Conservation (phyloP, 2,329 filamentous ascomycete genomes). For the Ophiostoma tasmaniense region DNA sequence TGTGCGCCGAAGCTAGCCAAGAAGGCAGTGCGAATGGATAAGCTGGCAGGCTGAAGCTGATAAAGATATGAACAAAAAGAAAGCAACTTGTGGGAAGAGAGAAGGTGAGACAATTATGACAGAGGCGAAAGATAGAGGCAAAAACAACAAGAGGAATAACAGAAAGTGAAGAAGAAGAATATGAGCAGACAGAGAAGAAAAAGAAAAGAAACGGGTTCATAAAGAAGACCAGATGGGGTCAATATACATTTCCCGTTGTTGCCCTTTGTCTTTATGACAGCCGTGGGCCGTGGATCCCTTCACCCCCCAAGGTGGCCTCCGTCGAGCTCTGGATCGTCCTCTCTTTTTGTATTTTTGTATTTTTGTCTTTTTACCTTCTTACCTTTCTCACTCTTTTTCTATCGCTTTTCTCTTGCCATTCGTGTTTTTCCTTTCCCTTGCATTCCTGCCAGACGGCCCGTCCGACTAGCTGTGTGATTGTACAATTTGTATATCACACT, state of each 20-base stretch:
- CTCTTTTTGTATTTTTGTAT: not conserved
- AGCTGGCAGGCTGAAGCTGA: not conserved
- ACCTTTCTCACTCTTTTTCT: not conserved
- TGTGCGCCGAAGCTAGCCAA: not conserved
- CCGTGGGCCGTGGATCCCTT: not conserved
- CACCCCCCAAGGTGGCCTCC: not conserved
- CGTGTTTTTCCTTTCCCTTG: not conserved
- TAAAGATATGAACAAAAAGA: not conserved
- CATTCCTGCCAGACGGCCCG: not conserved
- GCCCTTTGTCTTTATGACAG: slow-evolving; percentile 4
- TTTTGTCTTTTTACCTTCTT: too few species aligned
- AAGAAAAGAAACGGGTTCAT: slow-evolving; percentile 5
- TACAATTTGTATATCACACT: not conserved
- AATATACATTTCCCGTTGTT: slow-evolving; percentile 5
- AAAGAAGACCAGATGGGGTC: not conserved
- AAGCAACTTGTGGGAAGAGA: not conserved
- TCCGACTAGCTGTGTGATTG: not conserved
- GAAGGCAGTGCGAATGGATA: not conserved
- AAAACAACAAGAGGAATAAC: slow-evolving; percentile 5
- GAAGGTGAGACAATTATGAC: not conserved
- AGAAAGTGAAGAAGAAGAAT: not conserved
- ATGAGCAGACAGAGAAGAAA: not conserved
- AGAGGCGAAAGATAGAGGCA: slow-evolving; percentile 1
- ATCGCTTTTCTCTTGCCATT: not conserved
- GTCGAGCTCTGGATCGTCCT: not conserved